Base-by-base conservation (phyloP, 768 basidiomycete genomes). In the Daedaleopsis sinensis region DNA sequence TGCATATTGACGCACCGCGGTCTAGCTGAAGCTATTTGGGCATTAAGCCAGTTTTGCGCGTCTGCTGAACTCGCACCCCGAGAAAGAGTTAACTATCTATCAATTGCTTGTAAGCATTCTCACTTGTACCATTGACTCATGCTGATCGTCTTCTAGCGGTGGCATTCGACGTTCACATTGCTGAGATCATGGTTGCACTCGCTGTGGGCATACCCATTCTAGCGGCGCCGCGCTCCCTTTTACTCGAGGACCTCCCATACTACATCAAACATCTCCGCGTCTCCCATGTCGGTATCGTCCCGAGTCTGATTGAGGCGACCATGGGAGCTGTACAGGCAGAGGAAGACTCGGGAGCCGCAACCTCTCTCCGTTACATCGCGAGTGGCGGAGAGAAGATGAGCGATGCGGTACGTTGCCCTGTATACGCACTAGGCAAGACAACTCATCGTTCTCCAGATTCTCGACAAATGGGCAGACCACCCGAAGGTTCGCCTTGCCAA, bases 381-480 rank as follows among this genome's bases (percentile, higher is more conserved):
- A 80, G 80, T 59, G 82, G 82, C 13, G 82, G 82, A 5, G 82
- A 83, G 69, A 83, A 83, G 68, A 82, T 83, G 67, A 80, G 76
- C 51, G 80, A 83, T 65, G 72, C 79, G 19, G 82, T 82, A 57
- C 61, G 78, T 69, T 32, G 38, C 27, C 27, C 27, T 32, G 7
- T 19, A 38, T n/a, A 9, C 57, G 10, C 11, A 12, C 18, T 11
- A 12, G 39, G 48, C 57, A 55, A 39, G n/a, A 38, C 15, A 5
- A 36, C 55, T 1, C 13, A 32, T 32, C 27, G 27, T 32, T 19
- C n/a, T 12, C 10, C 56, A 77, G 74, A 72, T 76, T 39, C 68
- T 83, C 27, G 79, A 82, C 56, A 80, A 78, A 62, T 83, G 82
- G 82, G 77, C 78, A 1, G 66, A 78, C 52, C 80, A 80, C 61